Base-by-base conservation (phyloP, 768 basidiomycete genomes). In the Sporobolomyces roseus region DNA sequence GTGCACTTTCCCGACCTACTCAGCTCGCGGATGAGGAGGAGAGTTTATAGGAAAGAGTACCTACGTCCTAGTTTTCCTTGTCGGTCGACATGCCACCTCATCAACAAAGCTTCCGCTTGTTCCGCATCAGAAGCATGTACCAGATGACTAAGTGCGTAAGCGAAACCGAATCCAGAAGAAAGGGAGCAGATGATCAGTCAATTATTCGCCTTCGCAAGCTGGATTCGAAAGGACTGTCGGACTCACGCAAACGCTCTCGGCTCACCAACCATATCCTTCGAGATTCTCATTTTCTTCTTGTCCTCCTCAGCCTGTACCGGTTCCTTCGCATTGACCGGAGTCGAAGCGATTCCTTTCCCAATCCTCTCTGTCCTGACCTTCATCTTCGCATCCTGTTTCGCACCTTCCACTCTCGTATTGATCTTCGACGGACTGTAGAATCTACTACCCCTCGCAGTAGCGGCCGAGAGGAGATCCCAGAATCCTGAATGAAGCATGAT, bases 41-140 rank as follows among this genome's bases (percentile, higher is more conserved):
- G 41, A 63, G 23, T 16, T 58, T 66, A 66, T 55, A 63, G 50
- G 55, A 66, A n/a, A n/a, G n/a, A n/a, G n/a, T n/a, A 61, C 85
- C 80, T 75, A 91, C 91, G 88, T 81, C 88, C 90, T 58, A 93
- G 81, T 79, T 93, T 93, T 66, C 90, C 90, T 78, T 90, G 80
- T 46, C 90, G 87, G 79, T 93, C 91, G 51, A 88, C 88, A 43
- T 88, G 88, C 91, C 92, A 93, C 63, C 90, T 85, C 72, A 85
- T 86, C 55, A 93, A 86, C 67, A 93, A 83, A 30, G 88, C 91
- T 78, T 90, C 89, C 38, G 89, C 85, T 77, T 93, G 89, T 80
- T 89, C 89, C 17, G 88, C 89, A 79, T 92, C 89, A 65, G 89
- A 91, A 35, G 92, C 91, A 80, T 93, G 91, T 14, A 92, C 86